Percentiles rank a stretch among this genome's conserved stretches.
Conservation (phyloP, 106 monocot genomes). For the Dactylorhiza incarnata region DNA sequence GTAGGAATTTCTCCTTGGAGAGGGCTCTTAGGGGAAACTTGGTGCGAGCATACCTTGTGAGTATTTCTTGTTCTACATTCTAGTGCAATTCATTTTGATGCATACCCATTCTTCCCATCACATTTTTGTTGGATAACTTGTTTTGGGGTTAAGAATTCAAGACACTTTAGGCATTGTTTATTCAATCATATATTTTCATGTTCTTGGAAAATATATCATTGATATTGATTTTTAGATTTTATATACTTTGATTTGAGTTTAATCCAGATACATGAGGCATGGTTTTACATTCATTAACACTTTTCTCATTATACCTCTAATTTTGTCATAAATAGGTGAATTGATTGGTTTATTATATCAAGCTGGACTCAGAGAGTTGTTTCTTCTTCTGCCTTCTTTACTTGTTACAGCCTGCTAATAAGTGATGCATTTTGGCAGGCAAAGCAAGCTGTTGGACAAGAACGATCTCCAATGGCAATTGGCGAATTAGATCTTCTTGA, state of each 20-base stretch:
- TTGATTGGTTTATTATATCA: neutral
- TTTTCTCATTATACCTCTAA: neutral
- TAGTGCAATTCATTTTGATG: no score
- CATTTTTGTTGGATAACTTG: neutral
- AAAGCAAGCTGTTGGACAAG: constrained; percentile 8
- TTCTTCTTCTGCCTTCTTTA: neutral
- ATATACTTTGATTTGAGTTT: neutral
- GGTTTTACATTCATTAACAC: neutral
- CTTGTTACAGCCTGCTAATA: neutral
- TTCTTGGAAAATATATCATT: neutral
- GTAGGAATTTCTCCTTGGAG: no score
- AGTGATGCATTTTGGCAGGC: neutral
- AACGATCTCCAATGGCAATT: constrained; percentile 3
- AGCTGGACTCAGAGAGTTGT: neutral
- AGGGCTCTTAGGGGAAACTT: no score
- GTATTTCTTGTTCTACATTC: no score
- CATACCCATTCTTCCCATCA: no score
- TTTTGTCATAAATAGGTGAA: neutral
- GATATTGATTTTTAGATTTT: neutral
- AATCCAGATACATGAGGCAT: neutral
- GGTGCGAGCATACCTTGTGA: no score
- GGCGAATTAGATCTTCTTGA: constrained; percentile 60
- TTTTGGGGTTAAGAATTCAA: neutral
- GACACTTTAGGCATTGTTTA: neutral
- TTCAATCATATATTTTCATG: neutral